These are phyloP conservation scores for Lithohypha guttulata DNA, from an alignment of 2,329 filamentous ascomycete species.

Conservation along the genomic window DNA sequence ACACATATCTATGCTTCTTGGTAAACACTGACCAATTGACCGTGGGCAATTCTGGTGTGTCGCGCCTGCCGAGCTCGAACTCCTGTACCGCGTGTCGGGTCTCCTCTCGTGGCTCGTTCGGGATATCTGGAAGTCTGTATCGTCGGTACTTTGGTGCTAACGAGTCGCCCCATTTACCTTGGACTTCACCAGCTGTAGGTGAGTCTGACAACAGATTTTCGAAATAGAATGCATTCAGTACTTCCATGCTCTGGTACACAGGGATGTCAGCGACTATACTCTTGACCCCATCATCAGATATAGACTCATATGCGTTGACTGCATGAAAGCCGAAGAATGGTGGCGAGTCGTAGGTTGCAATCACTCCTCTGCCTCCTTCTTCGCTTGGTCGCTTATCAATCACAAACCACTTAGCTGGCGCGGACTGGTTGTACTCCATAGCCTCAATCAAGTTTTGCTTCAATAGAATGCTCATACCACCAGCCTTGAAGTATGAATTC, in stretches of 20 bases:
- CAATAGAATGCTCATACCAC: constrained; percentile 52
- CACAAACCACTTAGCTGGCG: constrained; percentile 59
- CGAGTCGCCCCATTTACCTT: constrained; percentile 30
- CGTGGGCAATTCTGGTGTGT: constrained; percentile 38
- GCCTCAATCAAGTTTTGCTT: constrained; percentile 58
- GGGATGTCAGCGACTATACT: constrained; percentile 57
- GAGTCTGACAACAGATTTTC: constrained; percentile 52
- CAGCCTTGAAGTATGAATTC: constrained; percentile 48
- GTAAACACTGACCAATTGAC: constrained; percentile 38
- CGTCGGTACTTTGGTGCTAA: constrained; percentile 26
- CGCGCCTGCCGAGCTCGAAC: constrained; percentile 21
- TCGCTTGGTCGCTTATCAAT: constrained; percentile 47
- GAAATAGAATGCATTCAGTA: constrained; percentile 60
- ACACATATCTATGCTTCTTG: constrained; percentile 40
- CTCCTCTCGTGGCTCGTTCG: constrained; percentile 14
- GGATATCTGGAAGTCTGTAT: constrained; percentile 30
- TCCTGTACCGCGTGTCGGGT: constrained; percentile 12
- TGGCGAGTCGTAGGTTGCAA: constrained; percentile 56
- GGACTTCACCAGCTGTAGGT: constrained; percentile 34
- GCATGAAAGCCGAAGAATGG: constrained; percentile 72
- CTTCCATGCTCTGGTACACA: constrained; percentile 52
- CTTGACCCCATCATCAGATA: constrained; percentile 29
- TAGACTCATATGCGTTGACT: constrained; percentile 64
- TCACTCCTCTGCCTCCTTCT: constrained; percentile 48
- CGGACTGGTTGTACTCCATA: constrained; percentile 50